Evolutionary conservation across 164 flowering plant species (phyloP), one percentile per base, ranked within the genome.

Genomic region (Piper betle): DNA sequence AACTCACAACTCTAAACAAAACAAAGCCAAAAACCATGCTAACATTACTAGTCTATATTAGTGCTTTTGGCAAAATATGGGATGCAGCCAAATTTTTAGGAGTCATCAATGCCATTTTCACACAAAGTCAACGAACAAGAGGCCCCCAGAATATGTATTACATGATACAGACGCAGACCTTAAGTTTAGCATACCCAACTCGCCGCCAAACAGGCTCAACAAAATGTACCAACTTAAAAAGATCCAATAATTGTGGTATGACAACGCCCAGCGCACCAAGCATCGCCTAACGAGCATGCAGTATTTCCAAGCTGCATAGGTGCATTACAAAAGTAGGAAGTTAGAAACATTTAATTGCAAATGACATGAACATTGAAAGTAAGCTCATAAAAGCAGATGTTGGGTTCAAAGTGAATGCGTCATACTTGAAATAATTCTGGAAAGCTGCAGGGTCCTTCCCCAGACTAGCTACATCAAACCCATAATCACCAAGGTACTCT

Each of bases 251-350:
- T 75, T 93, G 97, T 42, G 99, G 99, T 75, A 93, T 62, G 18
- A 93, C 63, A 65, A 82, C 99, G 65, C 99, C 97, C 54, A 90
- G 88, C 5, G 97, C 72, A 54, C 77, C 96, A 61, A 93, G 89
- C 99, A 93, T 93, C 50, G 99, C 97, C 99, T 97, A 93, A 57
- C 99, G 96, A 57, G 96, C 96, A 79, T 93, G 99, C 53, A 93
- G 70, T 74, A 88, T 79, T 73, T 93, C 99, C 68, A 88, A 90
- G 82, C 97, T 93, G 83, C 68, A 76, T 18, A 56, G 20, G 58
- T 16, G 43, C 19, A 60, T 12, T 3, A 43, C 40, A 19, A 46
- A 43, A 40, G 57, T 43, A 3, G 1, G 50, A 3, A 4, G 8
- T 43, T 43, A 2, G n/a, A n/a, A n/a, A n/a, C 50, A 43, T 3